Conservation (phyloP, 2,329 filamentous ascomycete species). For the Ceratocystis harringtonii region DNA sequence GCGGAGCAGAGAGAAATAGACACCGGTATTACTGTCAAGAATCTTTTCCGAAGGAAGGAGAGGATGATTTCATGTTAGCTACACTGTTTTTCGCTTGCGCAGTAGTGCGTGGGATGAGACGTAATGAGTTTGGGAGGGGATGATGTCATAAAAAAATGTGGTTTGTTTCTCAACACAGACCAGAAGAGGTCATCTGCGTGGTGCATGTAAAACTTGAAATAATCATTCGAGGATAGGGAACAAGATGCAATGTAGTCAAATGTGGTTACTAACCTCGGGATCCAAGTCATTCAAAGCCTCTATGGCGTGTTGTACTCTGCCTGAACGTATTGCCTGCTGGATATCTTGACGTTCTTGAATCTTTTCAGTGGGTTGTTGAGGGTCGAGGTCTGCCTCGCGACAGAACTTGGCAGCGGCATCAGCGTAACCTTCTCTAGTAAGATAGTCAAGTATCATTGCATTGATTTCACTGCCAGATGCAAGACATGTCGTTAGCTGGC, state of each 20-base stretch:
- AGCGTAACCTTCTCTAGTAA: slow-evolving; percentile 90
- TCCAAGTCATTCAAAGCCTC: slow-evolving; percentile 78
- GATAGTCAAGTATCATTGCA: slow-evolving; percentile 85
- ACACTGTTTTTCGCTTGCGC: neutral
- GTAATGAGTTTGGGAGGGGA: neutral
- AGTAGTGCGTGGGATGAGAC: neutral
- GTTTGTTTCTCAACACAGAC: slow-evolving; percentile 79
- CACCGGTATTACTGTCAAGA: slow-evolving; percentile 61
- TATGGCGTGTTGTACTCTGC: slow-evolving; percentile 74
- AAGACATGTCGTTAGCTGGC: neutral
- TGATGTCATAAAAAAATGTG: slow-evolving; percentile 34
- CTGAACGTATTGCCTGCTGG: slow-evolving; percentile 67
- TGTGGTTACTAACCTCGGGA: slow-evolving; percentile 57
- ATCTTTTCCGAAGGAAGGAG: slow-evolving; percentile 43
- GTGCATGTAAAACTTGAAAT: slow-evolving; percentile 94
- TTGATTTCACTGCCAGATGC: slow-evolving; percentile 69
- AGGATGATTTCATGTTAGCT: slow-evolving; percentile 3
- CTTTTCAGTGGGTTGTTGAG: slow-evolving; percentile 54
- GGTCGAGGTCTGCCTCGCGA: slow-evolving; percentile 74
- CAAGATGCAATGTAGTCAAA: neutral
- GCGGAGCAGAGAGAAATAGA: slow-evolving; percentile 81
- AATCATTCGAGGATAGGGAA: slow-evolving; percentile 59
- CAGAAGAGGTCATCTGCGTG: slow-evolving; percentile 73
- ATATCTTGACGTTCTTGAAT: slow-evolving; percentile 72
- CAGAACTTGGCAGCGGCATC: slow-evolving; percentile 87